Conservation (phyloP, 2,329 filamentous ascomycete genomes). For the Bipolaris bicolor region DNA sequence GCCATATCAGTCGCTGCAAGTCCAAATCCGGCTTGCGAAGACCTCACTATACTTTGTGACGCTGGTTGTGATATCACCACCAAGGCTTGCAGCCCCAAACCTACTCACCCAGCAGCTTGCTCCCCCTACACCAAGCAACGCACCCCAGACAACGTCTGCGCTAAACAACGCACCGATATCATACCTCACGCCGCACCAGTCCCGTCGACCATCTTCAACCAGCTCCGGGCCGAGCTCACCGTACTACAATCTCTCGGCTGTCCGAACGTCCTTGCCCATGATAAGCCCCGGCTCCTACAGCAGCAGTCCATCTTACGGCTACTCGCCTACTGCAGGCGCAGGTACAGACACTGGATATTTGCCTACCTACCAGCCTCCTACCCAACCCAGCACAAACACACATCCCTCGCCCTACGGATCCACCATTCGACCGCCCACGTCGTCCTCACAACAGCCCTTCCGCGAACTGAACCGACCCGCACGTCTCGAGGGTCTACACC, state of each 20-base stretch:
- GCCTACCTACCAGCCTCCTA: constrained; percentile 35
- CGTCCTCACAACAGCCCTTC: constrained; percentile 39
- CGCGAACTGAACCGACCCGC: constrained; percentile 32
- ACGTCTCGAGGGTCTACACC: constrained; percentile 42
- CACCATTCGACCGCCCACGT: constrained; percentile 32
- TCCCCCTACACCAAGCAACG: constrained; percentile 37
- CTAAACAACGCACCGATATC: constrained; percentile 31
- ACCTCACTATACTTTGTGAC: constrained; percentile 55
- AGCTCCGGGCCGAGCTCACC: constrained; percentile 45
- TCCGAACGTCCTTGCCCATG: constrained; percentile 44
- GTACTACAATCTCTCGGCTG: constrained; percentile 43
- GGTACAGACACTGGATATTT: constrained; percentile 45
- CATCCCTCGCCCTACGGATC: constrained; percentile 41
- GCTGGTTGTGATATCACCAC: constrained; percentile 45
- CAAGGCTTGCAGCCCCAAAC: constrained; percentile 33
- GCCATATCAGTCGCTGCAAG: constrained; percentile 45
- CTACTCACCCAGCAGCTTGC: constrained; percentile 45
- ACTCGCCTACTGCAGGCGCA: constrained; percentile 43
- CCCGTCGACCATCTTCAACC: constrained; percentile 39
- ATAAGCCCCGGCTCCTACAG: constrained; percentile 45
- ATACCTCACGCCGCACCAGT: constrained; percentile 38
- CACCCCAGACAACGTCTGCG: constrained; percentile 39
- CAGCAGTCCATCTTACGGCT: constrained; percentile 42
- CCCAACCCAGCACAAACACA: constrained; percentile 28
- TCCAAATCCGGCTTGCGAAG: constrained; percentile 50